phyloP scores from a whole-genome alignment of 2,329 filamentous ascomycete species.

The Plenodomus lindquistii region DNA sequence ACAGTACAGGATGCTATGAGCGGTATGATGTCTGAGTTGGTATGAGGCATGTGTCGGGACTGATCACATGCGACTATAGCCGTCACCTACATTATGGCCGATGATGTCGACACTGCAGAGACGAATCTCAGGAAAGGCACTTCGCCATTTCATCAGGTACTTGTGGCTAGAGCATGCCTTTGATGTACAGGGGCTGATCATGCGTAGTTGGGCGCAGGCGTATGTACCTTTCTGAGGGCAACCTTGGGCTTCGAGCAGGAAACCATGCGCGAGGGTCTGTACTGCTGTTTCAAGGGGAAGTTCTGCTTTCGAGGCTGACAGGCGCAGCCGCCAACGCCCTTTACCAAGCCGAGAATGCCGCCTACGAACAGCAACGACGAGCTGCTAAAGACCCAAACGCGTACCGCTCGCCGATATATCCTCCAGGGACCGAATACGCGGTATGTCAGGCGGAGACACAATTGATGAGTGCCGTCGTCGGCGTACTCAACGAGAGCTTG shows the following conservation, averaged over 20 bases:
- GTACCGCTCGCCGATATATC: constrained; percentile 69
- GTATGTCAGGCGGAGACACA: constrained; percentile 84
- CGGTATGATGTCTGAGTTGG: constrained; percentile 34
- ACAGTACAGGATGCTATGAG: constrained; percentile 54
- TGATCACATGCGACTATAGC: constrained; percentile 50
- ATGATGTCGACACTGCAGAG: constrained; percentile 86
- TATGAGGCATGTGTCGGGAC: constrained; percentile 8
- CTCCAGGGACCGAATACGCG: constrained; percentile 82
- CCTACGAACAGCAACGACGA: constrained; percentile 75
- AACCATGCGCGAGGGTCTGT: constrained; percentile 73
- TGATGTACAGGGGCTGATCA: constrained; percentile 19
- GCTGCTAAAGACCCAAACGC: constrained; percentile 67
- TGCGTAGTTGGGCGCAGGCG: constrained; percentile 71
- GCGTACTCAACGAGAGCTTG: constrained; percentile 87
- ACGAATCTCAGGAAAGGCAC: constrained; percentile 69
- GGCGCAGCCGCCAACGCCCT: constrained; percentile 70
- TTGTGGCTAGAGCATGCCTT: constrained; percentile 2
- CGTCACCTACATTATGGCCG: constrained; percentile 77
- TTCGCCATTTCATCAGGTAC: constrained; percentile 82
- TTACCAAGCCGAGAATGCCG: constrained; percentile 73
- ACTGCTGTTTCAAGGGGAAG: not conserved
- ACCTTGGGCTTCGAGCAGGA: constrained; percentile 91
- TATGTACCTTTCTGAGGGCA: constrained; percentile 82
- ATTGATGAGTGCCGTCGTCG: constrained; percentile 86
- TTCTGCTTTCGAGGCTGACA: constrained; percentile 7